Conservation (phyloP, 1,139 yeast genomes). For the Candida glucosophila region DNA sequence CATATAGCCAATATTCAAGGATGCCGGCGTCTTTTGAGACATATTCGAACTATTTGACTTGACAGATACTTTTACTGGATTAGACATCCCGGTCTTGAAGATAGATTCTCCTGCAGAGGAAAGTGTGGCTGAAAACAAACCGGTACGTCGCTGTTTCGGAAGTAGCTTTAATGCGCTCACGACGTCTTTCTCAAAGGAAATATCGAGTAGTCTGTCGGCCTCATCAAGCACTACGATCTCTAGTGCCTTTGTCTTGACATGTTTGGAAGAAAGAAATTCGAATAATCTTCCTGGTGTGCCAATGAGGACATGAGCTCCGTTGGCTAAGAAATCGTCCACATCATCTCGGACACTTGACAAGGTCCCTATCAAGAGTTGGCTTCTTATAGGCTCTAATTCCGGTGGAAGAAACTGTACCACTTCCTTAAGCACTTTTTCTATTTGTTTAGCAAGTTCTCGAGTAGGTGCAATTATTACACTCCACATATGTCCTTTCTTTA, state of each 20-base stretch:
- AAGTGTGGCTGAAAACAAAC: slow-evolving; percentile 86
- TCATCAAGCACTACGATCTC: slow-evolving; percentile 83
- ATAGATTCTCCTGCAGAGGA: slow-evolving; percentile 67
- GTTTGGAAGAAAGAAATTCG: slow-evolving; percentile 53
- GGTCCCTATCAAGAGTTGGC: slow-evolving; percentile 82
- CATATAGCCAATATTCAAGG: slow-evolving; percentile 57
- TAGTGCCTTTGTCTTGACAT: slow-evolving; percentile 48
- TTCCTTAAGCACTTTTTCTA: slow-evolving; percentile 53
- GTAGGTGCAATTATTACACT: slow-evolving; percentile 82
- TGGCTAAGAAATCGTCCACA: slow-evolving; percentile 43
- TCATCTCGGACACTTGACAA: slow-evolving; percentile 67
- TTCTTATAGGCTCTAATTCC: slow-evolving; percentile 30
- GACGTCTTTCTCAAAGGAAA: slow-evolving; percentile 66
- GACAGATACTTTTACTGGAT: slow-evolving; percentile 81
- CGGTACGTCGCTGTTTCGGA: slow-evolving; percentile 90
- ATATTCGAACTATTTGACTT: slow-evolving; percentile 33
- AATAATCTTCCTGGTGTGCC: slow-evolving; percentile 91
- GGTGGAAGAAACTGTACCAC: slow-evolving; percentile 57
- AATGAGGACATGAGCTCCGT: slow-evolving; percentile 64
- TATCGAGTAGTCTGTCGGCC: slow-evolving; percentile 81
- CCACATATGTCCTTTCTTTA: slow-evolving; percentile 57
- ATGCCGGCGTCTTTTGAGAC: slow-evolving; percentile 59
- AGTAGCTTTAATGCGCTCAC: slow-evolving; percentile 54
- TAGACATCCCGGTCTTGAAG: slow-evolving; percentile 75
- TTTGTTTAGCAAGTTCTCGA: slow-evolving; percentile 84